Conservation (phyloP, 805 yeast species). For the Yarrowia sp. region DNA sequence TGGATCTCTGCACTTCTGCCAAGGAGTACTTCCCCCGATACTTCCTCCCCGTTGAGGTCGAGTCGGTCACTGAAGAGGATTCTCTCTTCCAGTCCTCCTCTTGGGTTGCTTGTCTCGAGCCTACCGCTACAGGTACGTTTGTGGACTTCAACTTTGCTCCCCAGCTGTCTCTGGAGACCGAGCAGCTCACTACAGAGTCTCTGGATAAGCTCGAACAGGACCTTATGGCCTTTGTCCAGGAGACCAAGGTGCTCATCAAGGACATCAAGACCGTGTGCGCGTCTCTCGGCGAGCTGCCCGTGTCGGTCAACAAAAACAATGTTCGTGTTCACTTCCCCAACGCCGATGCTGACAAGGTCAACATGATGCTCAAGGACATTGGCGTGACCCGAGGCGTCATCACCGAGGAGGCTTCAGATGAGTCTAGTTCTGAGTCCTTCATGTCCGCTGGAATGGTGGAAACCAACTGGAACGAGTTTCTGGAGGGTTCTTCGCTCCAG, state of each 20-base stretch:
- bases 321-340: constrained; percentile 70
- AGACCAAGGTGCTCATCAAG: constrained; percentile 45
- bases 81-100: not conserved
- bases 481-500: not conserved
- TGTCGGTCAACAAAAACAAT: constrained; percentile 45
- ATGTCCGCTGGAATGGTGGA: not conserved
- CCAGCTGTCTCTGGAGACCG: constrained; percentile 42
- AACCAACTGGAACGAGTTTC: constrained; percentile 20
- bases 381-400: constrained; percentile 60
- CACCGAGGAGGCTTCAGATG: constrained; percentile 29
- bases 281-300: constrained; percentile 61
- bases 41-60: not conserved
- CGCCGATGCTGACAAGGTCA: constrained; percentile 58
- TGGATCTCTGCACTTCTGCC: constrained; percentile 1
- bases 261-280: constrained; percentile 48
- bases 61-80: constrained; percentile 2
- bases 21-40: not conserved
- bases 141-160: constrained; percentile 54
- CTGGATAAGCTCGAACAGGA: constrained; percentile 43
- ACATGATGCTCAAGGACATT: constrained; percentile 54
- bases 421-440: not conserved
- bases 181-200: constrained; percentile 47
- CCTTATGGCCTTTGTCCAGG: constrained; percentile 35
- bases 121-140: constrained; percentile 37
- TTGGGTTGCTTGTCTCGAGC: constrained; percentile 19